Percentiles rank a stretch among this genome's conserved stretches.
phyloP scores from a whole-genome alignment of 306 rosid species.

The Vicia villosa region DNA sequence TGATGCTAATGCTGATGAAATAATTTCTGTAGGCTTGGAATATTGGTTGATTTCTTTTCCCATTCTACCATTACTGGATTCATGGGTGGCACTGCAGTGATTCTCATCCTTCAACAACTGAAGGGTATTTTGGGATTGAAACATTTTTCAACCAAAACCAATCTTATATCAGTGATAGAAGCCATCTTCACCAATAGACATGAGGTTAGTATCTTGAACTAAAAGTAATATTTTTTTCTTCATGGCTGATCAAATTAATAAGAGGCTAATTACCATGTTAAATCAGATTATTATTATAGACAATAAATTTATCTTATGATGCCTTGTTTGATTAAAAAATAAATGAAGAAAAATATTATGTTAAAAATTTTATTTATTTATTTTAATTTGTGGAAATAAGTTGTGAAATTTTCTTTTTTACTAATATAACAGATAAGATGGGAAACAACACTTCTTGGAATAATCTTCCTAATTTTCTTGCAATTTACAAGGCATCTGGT shows the following conservation, averaged over 20 bases:
- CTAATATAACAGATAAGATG: slow-evolving; percentile 66
- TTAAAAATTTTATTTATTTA: not conserved
- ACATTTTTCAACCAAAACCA: slow-evolving; percentile 62
- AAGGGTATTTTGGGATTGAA: slow-evolving; percentile 72
- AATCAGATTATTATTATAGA: not conserved
- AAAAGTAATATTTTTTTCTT: not conserved
- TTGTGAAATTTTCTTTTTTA: not conserved
- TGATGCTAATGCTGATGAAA: not conserved
- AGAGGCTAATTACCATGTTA: slow-evolving; percentile 7
- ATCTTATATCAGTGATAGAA: slow-evolving; percentile 48
- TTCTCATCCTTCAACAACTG: slow-evolving; percentile 68
- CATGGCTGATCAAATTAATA: not conserved
- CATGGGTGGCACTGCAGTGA: slow-evolving; percentile 82
- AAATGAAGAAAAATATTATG: not conserved
- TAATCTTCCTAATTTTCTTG: slow-evolving; percentile 54
- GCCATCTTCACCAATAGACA: slow-evolving; percentile 38
- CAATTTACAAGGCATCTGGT: slow-evolving; percentile 59
- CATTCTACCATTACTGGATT: slow-evolving; percentile 89
- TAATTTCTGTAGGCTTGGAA: slow-evolving; percentile 60
- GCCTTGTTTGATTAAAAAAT: slow-evolving; percentile 1
- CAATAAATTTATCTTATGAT: not conserved
- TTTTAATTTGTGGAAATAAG: not conserved
- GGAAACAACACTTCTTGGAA: slow-evolving; percentile 68
- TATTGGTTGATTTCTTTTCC: slow-evolving; percentile 88
- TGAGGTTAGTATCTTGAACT: slow-evolving; percentile 50